Evolutionary conservation across 768 basidiomycete genomes (phyloP), one percentile per base, ranked within the genome.

Genomic region (Strobilomyces dryophilus): DNA sequence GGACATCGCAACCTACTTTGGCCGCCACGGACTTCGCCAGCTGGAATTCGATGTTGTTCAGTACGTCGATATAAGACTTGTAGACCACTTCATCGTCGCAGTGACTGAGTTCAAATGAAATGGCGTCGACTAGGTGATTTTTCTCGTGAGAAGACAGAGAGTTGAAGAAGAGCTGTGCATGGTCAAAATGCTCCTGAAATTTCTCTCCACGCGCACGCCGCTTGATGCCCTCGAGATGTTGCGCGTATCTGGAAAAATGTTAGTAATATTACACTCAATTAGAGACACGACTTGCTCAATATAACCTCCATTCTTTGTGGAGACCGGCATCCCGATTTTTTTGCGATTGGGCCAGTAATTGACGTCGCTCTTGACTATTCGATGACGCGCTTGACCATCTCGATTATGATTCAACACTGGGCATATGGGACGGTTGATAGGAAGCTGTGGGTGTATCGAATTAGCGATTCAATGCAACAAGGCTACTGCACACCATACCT

Each of bases 301-400:
- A 55, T 83, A 85, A 27, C 80, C 87, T 9, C 87, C 89, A 6
- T 82, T 55, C 1, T 71, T 64, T 1, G 70, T 60, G 12, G 78
- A 66, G 14, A 78, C 75, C 0, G 85, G 84, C 12, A 68, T 70
- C 12, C 75, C 77, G 6, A 73, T 64, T 11, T 73, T 66, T 42
- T 79, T 76, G 11, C 92, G 80, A 64, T 94, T 94, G 0, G 93
- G 93, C 79, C 82, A 89, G 63, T 95, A 95, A 60, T 92, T 92
- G 61, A 86, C 69, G 5, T 55, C 67, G 47, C 78, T 79, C 62
- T 78, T 81, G 41, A 75, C 72, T 53, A 89, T 88, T 27, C 73
- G 79, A 54, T 79, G 77, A 45, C 84, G 77, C 52, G 70, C 67
- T 55, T 74, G 64, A 1, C 88, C 87, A 59, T 84, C 85, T 36